Evolutionary conservation across 2,329 filamentous ascomycete genomes (phyloP).

Genomic region (Fusarium papillatum): DNA sequence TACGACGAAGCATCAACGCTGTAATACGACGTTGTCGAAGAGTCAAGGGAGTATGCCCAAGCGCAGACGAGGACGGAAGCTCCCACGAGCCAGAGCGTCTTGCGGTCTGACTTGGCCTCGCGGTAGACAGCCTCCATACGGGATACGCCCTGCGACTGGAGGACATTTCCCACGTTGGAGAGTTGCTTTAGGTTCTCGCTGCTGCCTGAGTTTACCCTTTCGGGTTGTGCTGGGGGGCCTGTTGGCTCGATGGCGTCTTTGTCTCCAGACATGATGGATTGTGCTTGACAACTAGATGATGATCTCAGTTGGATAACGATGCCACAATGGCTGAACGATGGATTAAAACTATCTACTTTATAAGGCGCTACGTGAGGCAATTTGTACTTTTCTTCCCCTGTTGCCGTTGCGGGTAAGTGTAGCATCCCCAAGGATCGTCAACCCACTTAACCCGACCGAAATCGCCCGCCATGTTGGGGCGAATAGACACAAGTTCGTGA

Average conservation of each 20-base stretch:
- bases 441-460: not conserved
- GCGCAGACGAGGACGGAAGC: conserved; percentile 48
- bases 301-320: not conserved
- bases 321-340: not conserved
- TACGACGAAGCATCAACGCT: conserved; percentile 42
- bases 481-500: not conserved
- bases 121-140: conserved; percentile 49
- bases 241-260: conserved; percentile 20
- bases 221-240: not conserved
- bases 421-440: not conserved
- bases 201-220: conserved; percentile 23
- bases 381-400: conserved; percentile 3
- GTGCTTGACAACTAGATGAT: not conserved
- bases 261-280: conserved; percentile 21
- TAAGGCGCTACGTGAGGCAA: not conserved
- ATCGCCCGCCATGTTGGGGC: not conserved
- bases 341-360: not conserved
- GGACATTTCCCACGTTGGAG: conserved; percentile 34
- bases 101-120: conserved; percentile 41
- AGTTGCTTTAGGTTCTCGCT: conserved; percentile 26
- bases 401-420: not conserved
- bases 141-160: conserved; percentile 44
- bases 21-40: conserved; percentile 47
- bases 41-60: conserved; percentile 48
- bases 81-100: conserved; percentile 44